phyloP scores from a whole-genome alignment of 2,329 filamentous ascomycete genomes.

The Xylariaceae sp. region DNA sequence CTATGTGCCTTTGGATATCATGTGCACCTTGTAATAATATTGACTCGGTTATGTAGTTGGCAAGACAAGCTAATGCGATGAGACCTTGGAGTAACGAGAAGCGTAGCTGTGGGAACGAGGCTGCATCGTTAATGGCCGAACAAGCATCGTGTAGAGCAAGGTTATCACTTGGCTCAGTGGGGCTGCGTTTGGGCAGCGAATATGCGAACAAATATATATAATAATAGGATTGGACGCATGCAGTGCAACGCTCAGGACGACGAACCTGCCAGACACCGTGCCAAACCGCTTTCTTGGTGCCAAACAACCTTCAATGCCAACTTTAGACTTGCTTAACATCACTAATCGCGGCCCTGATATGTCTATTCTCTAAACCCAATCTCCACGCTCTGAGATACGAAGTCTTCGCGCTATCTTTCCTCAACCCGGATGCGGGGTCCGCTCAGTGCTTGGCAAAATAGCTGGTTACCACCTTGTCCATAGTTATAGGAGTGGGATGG shows the following conservation, averaged over 20 bases:
- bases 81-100: neutral
- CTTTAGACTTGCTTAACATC: no score
- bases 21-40: conserved; percentile 9
- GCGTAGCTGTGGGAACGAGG: conserved; percentile 1
- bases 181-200: neutral
- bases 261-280: no score
- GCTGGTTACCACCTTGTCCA: conserved; percentile 10
- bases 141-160: neutral
- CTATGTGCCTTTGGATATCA: neutral
- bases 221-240: neutral
- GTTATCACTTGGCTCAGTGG: neutral
- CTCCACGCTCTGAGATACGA: conserved; percentile 5
- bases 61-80: conserved; percentile 2
- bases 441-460: conserved; percentile 15
- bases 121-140: neutral
- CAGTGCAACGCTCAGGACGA: neutral
- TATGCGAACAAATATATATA: neutral
- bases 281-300: neutral
- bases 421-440: neutral
- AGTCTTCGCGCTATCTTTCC: neutral
- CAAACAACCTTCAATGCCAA: no score
- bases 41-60: neutral
- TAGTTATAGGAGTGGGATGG: conserved; percentile 1
- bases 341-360: neutral
- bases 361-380: neutral